Base-by-base conservation (phyloP, 306 rosid species). In the Casuarina equisetifolia region DNA sequence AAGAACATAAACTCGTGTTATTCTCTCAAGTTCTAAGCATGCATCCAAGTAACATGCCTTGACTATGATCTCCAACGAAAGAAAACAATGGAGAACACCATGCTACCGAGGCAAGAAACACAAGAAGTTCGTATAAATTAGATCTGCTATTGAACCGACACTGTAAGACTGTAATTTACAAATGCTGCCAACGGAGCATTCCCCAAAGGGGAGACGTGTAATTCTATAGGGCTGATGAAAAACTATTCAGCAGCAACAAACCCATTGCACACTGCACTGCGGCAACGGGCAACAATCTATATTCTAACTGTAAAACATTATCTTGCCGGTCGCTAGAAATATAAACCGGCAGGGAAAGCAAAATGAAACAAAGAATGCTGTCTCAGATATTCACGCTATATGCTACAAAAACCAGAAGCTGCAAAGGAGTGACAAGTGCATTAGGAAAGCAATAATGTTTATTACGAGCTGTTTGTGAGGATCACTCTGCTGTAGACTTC, bases 391-490 rank as follows among this genome's bases (percentile, higher is more conserved):
- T 74, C 25, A 20, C 62, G 25, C n/a, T n/a, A 57, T 49, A 76
- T 80, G 82, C 87, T 94, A 94, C 74, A 76, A 89, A 77, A 82
- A 77, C 52, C 70, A 80, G 76, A 77, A 76, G 85, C 83, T 69
- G 76, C 76, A 74, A 70, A 76, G 79, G 55, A 89, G 72, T 5
- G 83, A 69, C 79, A 83, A 6, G 67, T 78, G 74, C 46, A 88
- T 16, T 39, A 90, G 68, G 79, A 87, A 85, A 62, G 91, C 89
- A 69, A 88, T 49, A 44, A 91, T 11, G 78, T 81, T 70, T 66
- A 74, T 62, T 72, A 54, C 73, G 51, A 84, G 72, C 59, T 73
- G 78, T 78, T 72, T 74, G 81, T 74, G 55, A 35, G 80, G 84
- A 55, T 84, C 73, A 10, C 63, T 80, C 35, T 46, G 84, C 46